Evolutionary conservation across 2,329 filamentous ascomycete species (phyloP).

Genomic region (Emydomyces testavorans): DNA sequence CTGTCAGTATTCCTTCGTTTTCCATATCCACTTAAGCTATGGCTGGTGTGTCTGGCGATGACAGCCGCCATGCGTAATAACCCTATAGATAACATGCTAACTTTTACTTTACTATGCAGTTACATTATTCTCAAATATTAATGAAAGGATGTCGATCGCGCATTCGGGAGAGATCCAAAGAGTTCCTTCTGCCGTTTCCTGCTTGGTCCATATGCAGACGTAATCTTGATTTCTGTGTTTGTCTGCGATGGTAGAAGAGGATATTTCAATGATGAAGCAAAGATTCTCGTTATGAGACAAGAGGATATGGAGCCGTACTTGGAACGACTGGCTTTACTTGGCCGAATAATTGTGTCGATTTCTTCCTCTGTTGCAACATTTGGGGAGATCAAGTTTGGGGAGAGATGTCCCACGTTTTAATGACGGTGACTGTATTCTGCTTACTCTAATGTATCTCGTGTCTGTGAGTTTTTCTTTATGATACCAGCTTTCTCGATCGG

Average conservation of each 20-base stretch:
- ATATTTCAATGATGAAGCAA: not conserved
- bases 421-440: not conserved
- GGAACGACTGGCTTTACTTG: not conserved
- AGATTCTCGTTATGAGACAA: not conserved
- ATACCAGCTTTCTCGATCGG: slow-evolving; percentile 6
- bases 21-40: not conserved
- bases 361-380: slow-evolving; percentile 1
- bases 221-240: not conserved
- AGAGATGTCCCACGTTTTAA: slow-evolving; percentile 6
- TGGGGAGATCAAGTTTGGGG: slow-evolving; percentile 1
- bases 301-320: not conserved
- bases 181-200: not conserved
- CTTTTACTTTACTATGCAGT: slow-evolving; percentile 2
- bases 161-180: not conserved
- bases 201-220: not conserved
- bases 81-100: slow-evolving; percentile 1
- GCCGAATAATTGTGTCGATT: not conserved
- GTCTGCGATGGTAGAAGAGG: not conserved
- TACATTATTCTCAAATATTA: slow-evolving; percentile 19
- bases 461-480: slow-evolving; percentile 2
- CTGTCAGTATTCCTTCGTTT: slow-evolving; percentile 47
- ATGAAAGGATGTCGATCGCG: not conserved
- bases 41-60: too few species aligned
- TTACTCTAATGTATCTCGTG: not conserved
- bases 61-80: too few species aligned